Evolutionary conservation across 805 yeast genomes (phyloP), one percentile per base, ranked within the genome.

Genomic region (Candida odintsovae): DNA sequence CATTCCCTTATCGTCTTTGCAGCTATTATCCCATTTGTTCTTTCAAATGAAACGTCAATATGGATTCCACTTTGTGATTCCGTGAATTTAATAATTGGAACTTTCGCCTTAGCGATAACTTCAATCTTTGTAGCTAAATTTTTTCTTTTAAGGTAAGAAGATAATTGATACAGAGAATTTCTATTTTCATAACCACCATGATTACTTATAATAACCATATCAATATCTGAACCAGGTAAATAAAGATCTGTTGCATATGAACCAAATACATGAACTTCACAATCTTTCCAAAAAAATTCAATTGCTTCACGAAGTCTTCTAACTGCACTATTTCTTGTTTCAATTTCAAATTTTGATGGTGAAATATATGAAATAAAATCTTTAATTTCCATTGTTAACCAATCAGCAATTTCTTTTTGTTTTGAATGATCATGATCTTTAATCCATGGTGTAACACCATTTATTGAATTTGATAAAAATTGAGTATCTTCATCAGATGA

Each of bases 201-300:
- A 16, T 72, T 66, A 20, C 95, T 84, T 4, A 83, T 71, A 21
- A 92, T 77, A 40, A 90, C 97, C 82, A 94, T 83, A 65, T 92
- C 99, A 28, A 92, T 89, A 71, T 92, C 99, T 0, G 97, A 88
- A 2, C 96, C 96, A 0, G 98, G 98, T 16, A 92, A 71, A 60
- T 90, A 92, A 50, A 92, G 69, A 60, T 90, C 97, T 0, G 97
- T 90, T 0, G 98, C 96, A 63, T 79, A 86, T 0, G 97, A 90
- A 0, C 99, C 99, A 70, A 94, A 92, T 8, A 90, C 95, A 51
- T 83, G 83, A 5, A 86, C 78, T 47, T 83, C 85, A 15, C 92
- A 81, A 50, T 80, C 86, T 1, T 82, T 81, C 97, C 97, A 92
- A 44, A 83, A 68, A 2, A 65, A 61, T 6, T 70, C 65, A 3